phyloP scores from a whole-genome alignment of 805 yeast species.

The Pichia heedii region DNA sequence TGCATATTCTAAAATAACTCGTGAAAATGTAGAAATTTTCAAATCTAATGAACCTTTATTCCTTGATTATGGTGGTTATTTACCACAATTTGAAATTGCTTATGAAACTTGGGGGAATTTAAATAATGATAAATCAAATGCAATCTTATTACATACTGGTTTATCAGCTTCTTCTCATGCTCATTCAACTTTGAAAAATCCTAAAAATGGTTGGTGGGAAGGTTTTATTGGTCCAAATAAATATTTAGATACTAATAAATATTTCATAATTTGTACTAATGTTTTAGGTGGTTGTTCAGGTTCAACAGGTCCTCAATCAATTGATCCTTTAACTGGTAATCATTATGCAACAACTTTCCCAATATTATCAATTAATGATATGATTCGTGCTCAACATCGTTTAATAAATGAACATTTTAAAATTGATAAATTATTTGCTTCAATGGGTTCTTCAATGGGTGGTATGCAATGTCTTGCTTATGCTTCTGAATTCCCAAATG shows the following conservation, averaged over 20 bases:
- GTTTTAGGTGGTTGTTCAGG: slow-evolving; percentile 95
- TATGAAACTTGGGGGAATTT: slow-evolving; percentile 88
- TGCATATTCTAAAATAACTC: slow-evolving; percentile 56
- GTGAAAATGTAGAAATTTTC: slow-evolving; percentile 57
- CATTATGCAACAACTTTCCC: slow-evolving; percentile 86
- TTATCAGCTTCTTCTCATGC: slow-evolving; percentile 93
- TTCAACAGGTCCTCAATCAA: slow-evolving; percentile 83
- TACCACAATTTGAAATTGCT: slow-evolving; percentile 74
- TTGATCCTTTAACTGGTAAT: slow-evolving; percentile 57
- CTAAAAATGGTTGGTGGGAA: slow-evolving; percentile 92
- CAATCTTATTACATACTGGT: slow-evolving; percentile 81
- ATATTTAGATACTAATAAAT: slow-evolving; percentile 72
- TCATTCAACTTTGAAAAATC: slow-evolving; percentile 61
- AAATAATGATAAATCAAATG: slow-evolving; percentile 55
- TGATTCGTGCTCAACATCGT: slow-evolving; percentile 82
- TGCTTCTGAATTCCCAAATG: slow-evolving; percentile 73
- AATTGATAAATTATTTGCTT: slow-evolving; percentile 58
- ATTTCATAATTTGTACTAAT: slow-evolving; percentile 80
- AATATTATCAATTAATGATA: slow-evolving; percentile 74
- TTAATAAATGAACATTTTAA: slow-evolving; percentile 55
- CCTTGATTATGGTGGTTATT: slow-evolving; percentile 72
- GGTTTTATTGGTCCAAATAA: slow-evolving; percentile 79
- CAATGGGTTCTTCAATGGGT: slow-evolving; percentile 93
- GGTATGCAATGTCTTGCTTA: slow-evolving; percentile 95
- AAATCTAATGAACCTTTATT: slow-evolving; percentile 49